Evolutionary conservation across 2,329 filamentous ascomycete species (phyloP).

Genomic region (Hypoxylon sp.): DNA sequence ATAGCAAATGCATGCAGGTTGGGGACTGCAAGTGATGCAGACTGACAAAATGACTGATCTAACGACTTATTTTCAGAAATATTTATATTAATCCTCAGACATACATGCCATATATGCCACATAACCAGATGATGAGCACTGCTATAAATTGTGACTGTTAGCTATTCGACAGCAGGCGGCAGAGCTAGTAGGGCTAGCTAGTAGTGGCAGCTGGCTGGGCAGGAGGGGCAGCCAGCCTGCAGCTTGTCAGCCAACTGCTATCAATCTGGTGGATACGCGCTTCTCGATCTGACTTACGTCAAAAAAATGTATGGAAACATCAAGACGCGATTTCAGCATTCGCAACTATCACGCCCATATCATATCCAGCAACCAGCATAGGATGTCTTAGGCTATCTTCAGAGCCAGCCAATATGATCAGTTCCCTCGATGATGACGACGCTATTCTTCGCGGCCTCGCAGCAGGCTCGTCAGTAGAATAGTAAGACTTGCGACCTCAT

Average conservation of each 20-base stretch:
- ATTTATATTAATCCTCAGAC: neutral
- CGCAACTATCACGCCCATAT: too few relatives aligned
- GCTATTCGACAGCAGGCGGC: too few relatives aligned
- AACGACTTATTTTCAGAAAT: neutral
- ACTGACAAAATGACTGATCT: neutral
- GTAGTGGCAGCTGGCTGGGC: too few relatives aligned
- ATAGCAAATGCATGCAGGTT: neutral
- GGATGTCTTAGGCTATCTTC: neutral
- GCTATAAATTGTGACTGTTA: too few relatives aligned
- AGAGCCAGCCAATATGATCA: too few relatives aligned
- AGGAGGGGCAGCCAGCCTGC: too few relatives aligned
- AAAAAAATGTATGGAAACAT: conserved; percentile 26
- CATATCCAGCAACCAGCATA: neutral
- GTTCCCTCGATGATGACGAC: conserved; percentile 64
- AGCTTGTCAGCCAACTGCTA: too few relatives aligned
- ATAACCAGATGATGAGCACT: too few relatives aligned
- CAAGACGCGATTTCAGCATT: conserved; percentile 26
- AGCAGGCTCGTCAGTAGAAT: conserved; percentile 61
- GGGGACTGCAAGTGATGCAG: neutral
- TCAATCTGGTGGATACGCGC: neutral
- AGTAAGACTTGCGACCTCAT: conserved; percentile 52
- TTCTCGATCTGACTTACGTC: conserved; percentile 15
- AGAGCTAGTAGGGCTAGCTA: too few relatives aligned
- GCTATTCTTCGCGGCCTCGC: conserved; percentile 58
- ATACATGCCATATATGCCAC: neutral